phyloP scores from a whole-genome alignment of 139 green algal genomes.

The Tetraselmis striata region DNA sequence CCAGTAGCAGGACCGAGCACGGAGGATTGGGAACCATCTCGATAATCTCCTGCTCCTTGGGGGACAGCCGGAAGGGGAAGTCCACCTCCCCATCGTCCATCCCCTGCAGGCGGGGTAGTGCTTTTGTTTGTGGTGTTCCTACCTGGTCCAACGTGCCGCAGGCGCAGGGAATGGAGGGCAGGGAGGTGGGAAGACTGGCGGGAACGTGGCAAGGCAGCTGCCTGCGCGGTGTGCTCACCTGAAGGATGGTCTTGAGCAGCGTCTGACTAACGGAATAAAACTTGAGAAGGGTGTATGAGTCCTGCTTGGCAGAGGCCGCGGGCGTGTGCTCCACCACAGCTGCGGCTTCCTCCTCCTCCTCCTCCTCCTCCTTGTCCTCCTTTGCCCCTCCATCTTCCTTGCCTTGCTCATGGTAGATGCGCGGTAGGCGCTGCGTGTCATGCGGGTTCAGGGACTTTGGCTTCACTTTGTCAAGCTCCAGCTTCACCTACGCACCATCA shows the following conservation, averaged over 20 bases:
- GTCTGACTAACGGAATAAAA: conserved; percentile 38
- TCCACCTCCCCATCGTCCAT: conserved; percentile 36
- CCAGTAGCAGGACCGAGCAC: conserved; percentile 59
- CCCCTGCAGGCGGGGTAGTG: too few relatives aligned
- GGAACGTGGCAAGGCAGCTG: conserved; percentile 10
- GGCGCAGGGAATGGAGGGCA: conserved; percentile 2
- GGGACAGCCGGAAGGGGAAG: conserved; percentile 50
- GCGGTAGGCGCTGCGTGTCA: conserved; percentile 26
- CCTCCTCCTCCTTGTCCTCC: background rate
- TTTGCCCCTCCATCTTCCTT: background rate
- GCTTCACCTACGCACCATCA: conserved; percentile 3
- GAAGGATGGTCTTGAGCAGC: conserved; percentile 30
- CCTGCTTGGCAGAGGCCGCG: conserved; percentile 27
- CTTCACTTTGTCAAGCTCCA: conserved; percentile 18
- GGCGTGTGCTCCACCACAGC: conserved; percentile 31
- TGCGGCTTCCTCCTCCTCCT: too few relatives aligned
- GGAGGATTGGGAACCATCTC: conserved; percentile 33
- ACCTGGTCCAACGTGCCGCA: too few relatives aligned
- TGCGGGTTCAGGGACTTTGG: background rate
- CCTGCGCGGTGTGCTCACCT: background rate
- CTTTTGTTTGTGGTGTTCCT: too few relatives aligned
- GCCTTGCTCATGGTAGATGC: conserved; percentile 12
- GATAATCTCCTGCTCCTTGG: conserved; percentile 54
- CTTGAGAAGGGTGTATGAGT: conserved; percentile 55
- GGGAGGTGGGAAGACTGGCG: background rate